phyloP scores from a whole-genome alignment of 108 stramenopile genomes.

The Skeletonema marinoi region DNA sequence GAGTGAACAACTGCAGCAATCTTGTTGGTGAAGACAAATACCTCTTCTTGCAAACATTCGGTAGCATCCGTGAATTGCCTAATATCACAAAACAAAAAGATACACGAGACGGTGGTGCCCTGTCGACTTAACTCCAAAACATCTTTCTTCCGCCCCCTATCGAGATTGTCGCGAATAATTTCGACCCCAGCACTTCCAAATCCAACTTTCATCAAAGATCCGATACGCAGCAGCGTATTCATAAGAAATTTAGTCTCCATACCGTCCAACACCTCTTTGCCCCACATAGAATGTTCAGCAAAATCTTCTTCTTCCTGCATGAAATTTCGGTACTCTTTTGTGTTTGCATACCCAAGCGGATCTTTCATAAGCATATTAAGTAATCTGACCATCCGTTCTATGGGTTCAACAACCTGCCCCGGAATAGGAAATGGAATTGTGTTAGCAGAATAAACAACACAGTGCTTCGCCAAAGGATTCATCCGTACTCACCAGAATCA shows the following conservation, averaged over 20 bases:
- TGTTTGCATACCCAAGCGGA: conserved; percentile 79
- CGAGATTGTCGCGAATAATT: conserved; percentile 90
- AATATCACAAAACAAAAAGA: conserved; percentile 96
- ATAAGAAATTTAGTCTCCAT: conserved; percentile 73
- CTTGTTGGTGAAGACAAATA: conserved; percentile 94
- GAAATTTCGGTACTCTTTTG: conserved; percentile 66
- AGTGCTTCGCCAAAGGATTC: neutral
- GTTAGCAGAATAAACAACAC: neutral
- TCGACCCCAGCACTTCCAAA: conserved; percentile 95
- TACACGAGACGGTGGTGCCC: conserved; percentile 82
- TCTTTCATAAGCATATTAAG: conserved; percentile 80
- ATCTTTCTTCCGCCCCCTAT: conserved; percentile 68
- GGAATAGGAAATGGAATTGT: neutral
- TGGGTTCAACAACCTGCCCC: conserved; percentile 73
- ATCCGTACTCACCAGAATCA: conserved; percentile 38
- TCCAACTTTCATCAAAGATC: conserved; percentile 92
- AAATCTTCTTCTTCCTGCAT: conserved; percentile 63
- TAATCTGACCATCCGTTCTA: conserved; percentile 79
- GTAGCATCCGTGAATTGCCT: conserved; percentile 95
- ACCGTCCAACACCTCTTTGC: conserved; percentile 74
- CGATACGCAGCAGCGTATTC: conserved; percentile 92
- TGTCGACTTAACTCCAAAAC: conserved; percentile 66
- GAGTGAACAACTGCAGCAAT: conserved; percentile 93
- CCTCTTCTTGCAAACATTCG: conserved; percentile 93
- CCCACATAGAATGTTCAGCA: conserved; percentile 64